phyloP scores from a whole-genome alignment of 257 asterid genomes.

The Prunella vulgaris region DNA sequence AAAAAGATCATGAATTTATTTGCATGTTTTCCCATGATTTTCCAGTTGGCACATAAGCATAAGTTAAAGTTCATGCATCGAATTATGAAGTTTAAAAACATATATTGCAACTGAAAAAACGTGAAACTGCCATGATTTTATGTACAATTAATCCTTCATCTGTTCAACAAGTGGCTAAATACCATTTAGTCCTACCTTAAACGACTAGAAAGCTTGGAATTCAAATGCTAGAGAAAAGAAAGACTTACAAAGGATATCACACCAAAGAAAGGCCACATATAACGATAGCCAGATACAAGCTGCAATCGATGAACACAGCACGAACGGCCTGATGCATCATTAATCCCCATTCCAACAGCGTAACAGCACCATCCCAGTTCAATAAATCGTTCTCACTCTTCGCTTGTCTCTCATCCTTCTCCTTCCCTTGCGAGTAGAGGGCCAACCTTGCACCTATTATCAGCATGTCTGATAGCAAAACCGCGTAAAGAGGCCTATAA shows the following conservation, averaged over 20 bases:
- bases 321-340: constrained; percentile 61
- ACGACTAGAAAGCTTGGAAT: not conserved
- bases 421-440: constrained; percentile 24
- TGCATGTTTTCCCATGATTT: too few species aligned
- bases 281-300: constrained; percentile 56
- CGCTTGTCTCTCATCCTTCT: constrained; percentile 2
- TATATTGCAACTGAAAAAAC: too few species aligned
- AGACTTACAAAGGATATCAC: constrained; percentile 18
- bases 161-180: too few species aligned
- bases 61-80: too few species aligned
- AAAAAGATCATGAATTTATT: too few species aligned
- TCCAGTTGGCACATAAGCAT: too few species aligned
- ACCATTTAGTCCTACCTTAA: too few species aligned
- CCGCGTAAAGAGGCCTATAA: constrained; percentile 60
- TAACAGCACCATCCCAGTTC: constrained; percentile 56
- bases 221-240: not conserved
- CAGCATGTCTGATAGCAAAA: constrained; percentile 44
- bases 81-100: too few species aligned
- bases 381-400: not conserved
- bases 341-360: constrained; percentile 52
- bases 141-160: too few species aligned
- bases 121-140: too few species aligned
- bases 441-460: constrained; percentile 44
- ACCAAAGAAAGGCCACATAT: constrained; percentile 53
- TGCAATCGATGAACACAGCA: constrained; percentile 62